These are phyloP conservation scores for Erythrobasidium yunnanense DNA, from an alignment of 768 basidiomycete genomes.

Conservation along the genomic window DNA sequence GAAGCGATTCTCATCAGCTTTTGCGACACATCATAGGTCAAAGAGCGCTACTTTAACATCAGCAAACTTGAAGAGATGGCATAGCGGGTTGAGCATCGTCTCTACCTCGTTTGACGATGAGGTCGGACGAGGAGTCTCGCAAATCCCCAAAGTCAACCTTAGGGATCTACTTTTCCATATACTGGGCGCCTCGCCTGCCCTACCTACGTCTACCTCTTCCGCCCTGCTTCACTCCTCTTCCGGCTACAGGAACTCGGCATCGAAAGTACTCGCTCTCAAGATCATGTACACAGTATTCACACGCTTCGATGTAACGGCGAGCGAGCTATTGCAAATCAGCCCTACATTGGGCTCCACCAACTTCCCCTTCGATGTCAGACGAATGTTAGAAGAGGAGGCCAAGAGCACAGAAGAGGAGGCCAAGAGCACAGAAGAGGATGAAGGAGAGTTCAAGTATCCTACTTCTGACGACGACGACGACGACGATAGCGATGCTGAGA, in stretches of 20 bases:
- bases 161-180: no score
- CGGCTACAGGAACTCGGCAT: slow-evolving; percentile 45
- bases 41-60: not conserved
- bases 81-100: not conserved
- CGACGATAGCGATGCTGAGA: slow-evolving; percentile 23
- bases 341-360: slow-evolving; percentile 61
- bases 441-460: slow-evolving; percentile 50
- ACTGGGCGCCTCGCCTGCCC: no score
- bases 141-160: no score
- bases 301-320: slow-evolving; percentile 54
- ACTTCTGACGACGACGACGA: slow-evolving; percentile 36
- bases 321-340: slow-evolving; percentile 61
- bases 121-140: slow-evolving; percentile 57
- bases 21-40: not conserved
- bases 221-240: no score
- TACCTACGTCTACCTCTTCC: no score
- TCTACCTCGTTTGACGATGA: slow-evolving; percentile 46
- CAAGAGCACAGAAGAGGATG: slow-evolving; percentile 44
- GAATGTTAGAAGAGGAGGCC: slow-evolving; percentile 40
- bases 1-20: not conserved
- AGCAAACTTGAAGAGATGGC: not conserved
- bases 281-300: slow-evolving; percentile 65
- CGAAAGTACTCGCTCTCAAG: slow-evolving; percentile 66
- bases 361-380: slow-evolving; percentile 51
- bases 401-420: slow-evolving; percentile 39